Percentiles rank a stretch among this genome's conserved stretches.
Evolutionary conservation across 208 protist species (phyloP).

Genomic region (Crithidia fasciculata): DNA sequence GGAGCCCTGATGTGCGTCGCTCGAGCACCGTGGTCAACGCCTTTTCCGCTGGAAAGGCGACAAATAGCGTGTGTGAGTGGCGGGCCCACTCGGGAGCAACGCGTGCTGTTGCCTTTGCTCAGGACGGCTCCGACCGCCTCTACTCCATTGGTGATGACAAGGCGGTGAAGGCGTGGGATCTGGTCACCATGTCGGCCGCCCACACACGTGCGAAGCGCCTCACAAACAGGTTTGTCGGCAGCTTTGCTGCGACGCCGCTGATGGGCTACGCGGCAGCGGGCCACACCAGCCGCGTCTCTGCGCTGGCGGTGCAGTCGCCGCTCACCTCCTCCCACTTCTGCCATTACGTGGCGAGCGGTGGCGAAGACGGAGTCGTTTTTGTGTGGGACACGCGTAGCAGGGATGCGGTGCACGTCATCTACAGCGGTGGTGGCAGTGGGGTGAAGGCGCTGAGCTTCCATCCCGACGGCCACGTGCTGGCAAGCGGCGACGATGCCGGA

Average conservation of each 20-base stretch:
- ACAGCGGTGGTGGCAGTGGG: constrained; percentile 49
- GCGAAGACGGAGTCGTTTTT: constrained; percentile 77
- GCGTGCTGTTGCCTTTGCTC: constrained; percentile 70
- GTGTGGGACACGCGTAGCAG: constrained; percentile 84
- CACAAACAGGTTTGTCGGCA: constrained; percentile 57
- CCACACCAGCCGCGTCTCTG: constrained; percentile 90
- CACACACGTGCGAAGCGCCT: constrained; percentile 5
- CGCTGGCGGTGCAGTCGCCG: constrained; percentile 56
- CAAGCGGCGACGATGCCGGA: constrained; percentile 64
- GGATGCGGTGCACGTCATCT: constrained; percentile 61
- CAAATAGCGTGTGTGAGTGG: constrained; percentile 31
- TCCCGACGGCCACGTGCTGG: constrained; percentile 83
- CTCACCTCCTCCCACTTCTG: constrained; percentile 21
- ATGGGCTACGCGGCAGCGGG: constrained; percentile 9
- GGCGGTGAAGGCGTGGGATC: constrained; percentile 84
- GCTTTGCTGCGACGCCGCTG: constrained; percentile 31
- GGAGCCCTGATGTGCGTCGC: constrained; percentile 65
- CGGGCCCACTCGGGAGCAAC: constrained; percentile 75
- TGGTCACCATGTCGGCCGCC: constrained; percentile 29
- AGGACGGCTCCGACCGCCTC: constrained; percentile 61
- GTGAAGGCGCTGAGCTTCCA: constrained; percentile 83
- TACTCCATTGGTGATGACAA: constrained; percentile 89
- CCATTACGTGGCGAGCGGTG: constrained; percentile 77
- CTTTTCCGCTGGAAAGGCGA: constrained; percentile 2
- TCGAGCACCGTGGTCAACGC: constrained; percentile 29